Base-by-base conservation (phyloP, 768 basidiomycete species). In the Hericium rajendrae region DNA sequence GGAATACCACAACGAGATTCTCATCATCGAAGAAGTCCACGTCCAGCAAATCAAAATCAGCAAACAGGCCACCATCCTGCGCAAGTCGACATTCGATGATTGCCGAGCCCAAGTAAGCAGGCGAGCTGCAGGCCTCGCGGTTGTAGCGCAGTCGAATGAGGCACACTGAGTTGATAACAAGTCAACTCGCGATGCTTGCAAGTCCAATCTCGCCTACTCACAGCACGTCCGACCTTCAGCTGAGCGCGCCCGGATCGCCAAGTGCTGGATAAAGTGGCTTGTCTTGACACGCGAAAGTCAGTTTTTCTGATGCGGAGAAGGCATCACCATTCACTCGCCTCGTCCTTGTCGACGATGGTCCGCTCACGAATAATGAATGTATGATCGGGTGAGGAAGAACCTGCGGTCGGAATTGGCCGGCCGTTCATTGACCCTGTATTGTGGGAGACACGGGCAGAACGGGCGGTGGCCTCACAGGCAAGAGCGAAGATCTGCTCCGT, bases 21-120 rank as follows among this genome's bases (percentile, higher is more conserved):
- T 83, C 79, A 63, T 88, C 84, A 73, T 91, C 89, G 69, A 92
- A 89, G 71, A 91, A 91, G 56, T 88, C 85, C 46, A 73, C 77
- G 64, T 85, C 84, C 67, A 89, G 67, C 48, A 88, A 63, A 58
- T 83, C 76, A 64, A 83, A 68, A 62, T 74, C 72, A 55, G 58
- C 65, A 61, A 63, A 62, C 48, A 61, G 71, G 59, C 70, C 73
- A 68, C 73, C 67, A 62, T 66, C 69, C 53, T 62, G 61, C 73
- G 18, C 20, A 22, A 76, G 67, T 66, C 70, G 57, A 66, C 81
- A 82, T 67, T 83, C 79, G 48, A 85, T 72, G 69, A 85, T 67
- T 62, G 72, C 77, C 52, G 73, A 68, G 56, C 62, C 64, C 65
- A 84, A 72, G 60, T 58, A 52, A 74, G 69, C 64, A 70, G 69